These are phyloP conservation scores for Ceratobasidium sp. DNA, from an alignment of 1,284 basidiomycete species.

Conservation along the genomic window DNA sequence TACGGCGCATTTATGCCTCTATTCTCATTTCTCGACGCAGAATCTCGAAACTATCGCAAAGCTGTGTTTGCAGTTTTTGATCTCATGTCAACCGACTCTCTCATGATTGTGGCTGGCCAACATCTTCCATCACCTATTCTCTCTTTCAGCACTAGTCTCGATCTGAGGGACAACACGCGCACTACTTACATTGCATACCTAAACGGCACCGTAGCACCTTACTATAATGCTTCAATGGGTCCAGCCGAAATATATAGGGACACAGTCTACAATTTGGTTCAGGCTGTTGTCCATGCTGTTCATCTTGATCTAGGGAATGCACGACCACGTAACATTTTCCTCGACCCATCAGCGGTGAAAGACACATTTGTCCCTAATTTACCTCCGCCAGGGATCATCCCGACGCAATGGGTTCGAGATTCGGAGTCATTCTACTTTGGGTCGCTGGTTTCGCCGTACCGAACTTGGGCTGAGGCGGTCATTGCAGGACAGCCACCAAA, in stretches of 20 bases:
- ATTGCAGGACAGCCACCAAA: not conserved
- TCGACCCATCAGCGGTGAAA: not conserved
- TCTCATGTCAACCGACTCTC: slow-evolving; percentile 35
- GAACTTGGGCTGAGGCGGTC: slow-evolving; percentile 33
- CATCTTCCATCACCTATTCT: not conserved
- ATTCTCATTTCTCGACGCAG: not conserved
- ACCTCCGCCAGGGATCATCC: not conserved
- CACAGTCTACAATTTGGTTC: slow-evolving; percentile 21
- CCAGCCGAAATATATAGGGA: slow-evolving; percentile 15
- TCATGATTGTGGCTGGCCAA: slow-evolving; percentile 18
- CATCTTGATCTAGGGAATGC: slow-evolving; percentile 15
- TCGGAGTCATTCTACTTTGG: slow-evolving; percentile 19
- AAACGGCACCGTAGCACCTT: not conserved
- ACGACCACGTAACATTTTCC: slow-evolving; percentile 18
- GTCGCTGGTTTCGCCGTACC: not conserved
- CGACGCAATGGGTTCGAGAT: not conserved
- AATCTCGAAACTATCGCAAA: slow-evolving; percentile 34
- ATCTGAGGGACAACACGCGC: not conserved
- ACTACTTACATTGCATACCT: not conserved
- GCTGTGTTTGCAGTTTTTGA: slow-evolving; percentile 31
- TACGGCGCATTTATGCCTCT: slow-evolving; percentile 6
- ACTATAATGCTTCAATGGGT: not conserved
- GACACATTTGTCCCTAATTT: slow-evolving; percentile 11
- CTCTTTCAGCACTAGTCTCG: slow-evolving; percentile 16
- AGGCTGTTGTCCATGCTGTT: slow-evolving; percentile 10